A percentile compares a stretch with the other conserved stretches of the same genome.
These are phyloP conservation scores for Telfairia occidentalis DNA, from an alignment of 331 rosid genomes.

Conservation along the genomic window DNA sequence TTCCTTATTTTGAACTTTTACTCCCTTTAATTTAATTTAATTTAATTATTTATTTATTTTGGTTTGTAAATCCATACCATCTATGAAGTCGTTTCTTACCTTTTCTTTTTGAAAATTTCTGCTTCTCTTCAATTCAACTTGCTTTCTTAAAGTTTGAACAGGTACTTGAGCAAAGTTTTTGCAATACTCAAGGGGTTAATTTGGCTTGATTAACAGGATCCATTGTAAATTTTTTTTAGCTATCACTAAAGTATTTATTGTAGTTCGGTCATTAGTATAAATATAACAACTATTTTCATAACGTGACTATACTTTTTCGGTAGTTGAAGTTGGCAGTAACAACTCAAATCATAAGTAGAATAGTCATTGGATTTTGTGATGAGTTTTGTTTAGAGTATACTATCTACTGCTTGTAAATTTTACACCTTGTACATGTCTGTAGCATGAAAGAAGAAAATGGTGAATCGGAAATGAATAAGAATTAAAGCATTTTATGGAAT, in stretches of 20 bases:
- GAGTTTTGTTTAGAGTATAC: not conserved
- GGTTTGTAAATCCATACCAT: not conserved
- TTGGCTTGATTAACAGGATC: not conserved
- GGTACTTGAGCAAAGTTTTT: not conserved
- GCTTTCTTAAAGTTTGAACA: not conserved
- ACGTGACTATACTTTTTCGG: not conserved
- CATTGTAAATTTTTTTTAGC: not conserved
- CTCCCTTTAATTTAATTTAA: too few species aligned
- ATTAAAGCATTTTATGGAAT: not conserved
- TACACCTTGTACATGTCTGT: not conserved
- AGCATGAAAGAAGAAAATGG: not conserved
- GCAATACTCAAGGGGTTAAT: not conserved
- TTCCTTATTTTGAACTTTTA: not conserved
- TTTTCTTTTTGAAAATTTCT: not conserved
- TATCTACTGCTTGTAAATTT: not conserved
- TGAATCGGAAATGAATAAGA: not conserved
- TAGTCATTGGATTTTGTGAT: not conserved
- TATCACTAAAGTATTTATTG: not conserved
- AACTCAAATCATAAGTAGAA: not conserved
- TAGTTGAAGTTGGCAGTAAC: not conserved
- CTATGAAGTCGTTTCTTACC: not conserved
- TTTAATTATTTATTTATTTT: too few species aligned
- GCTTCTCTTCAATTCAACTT: not conserved
- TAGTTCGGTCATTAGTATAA: not conserved
- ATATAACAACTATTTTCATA: not conserved